These are phyloP conservation scores for Phaeosphaeriaceae sp. DNA, from an alignment of 2,329 filamentous ascomycete species.

Conservation along the genomic window DNA sequence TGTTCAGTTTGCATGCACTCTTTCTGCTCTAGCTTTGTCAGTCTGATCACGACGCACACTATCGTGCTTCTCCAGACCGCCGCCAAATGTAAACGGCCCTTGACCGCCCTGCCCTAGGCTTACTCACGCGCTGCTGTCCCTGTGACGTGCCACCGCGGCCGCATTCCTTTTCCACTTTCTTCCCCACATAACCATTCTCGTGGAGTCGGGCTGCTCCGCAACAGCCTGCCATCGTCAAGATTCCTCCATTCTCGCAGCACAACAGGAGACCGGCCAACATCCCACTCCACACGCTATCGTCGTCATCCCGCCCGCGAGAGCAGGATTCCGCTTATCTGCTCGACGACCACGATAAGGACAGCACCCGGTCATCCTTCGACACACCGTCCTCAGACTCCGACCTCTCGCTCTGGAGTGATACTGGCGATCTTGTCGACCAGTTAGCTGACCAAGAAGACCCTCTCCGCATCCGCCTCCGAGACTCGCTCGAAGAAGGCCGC, in stretches of 20 bases:
- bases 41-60: constrained; percentile 35
- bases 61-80: constrained; percentile 30
- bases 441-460: constrained; percentile 83
- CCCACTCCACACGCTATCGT: constrained; percentile 77
- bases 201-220: constrained; percentile 49
- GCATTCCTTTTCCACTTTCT: constrained; percentile 24
- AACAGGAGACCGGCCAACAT: constrained; percentile 80
- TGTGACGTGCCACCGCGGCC: constrained; percentile 41
- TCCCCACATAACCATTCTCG: constrained; percentile 27
- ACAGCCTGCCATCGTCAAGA: constrained; percentile 77
- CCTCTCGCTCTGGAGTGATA: constrained; percentile 90
- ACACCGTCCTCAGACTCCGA: constrained; percentile 67
- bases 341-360: constrained; percentile 57
- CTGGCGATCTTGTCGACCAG: constrained; percentile 93
- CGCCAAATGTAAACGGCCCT: constrained; percentile 44
- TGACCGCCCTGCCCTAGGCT: constrained; percentile 38
- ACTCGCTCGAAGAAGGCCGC: constrained; percentile 69
- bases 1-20: constrained; percentile 23
- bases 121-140: constrained; percentile 28
- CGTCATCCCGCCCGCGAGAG: constrained; percentile 51
- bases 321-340: constrained; percentile 49
- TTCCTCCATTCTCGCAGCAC: constrained; percentile 75
- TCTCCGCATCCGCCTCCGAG: constrained; percentile 72
- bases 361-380: constrained; percentile 61
- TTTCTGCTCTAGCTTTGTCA: constrained; percentile 14